Base-by-base conservation (phyloP, 2,329 filamentous ascomycete species). In the Metarhizium rileyi region DNA sequence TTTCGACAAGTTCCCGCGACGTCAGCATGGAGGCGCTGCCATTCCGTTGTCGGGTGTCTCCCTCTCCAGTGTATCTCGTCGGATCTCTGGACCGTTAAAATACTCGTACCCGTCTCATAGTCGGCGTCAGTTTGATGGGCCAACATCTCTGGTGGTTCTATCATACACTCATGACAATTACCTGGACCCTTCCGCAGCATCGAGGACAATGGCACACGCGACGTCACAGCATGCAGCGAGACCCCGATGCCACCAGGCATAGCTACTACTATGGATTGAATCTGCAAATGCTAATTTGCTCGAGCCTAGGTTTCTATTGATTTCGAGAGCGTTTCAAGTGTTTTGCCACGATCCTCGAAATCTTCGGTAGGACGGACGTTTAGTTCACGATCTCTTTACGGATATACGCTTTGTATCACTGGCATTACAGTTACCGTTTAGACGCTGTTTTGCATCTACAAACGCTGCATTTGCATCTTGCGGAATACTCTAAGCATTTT, bases 271-370 rank as follows among this genome's bases (percentile, higher is more conserved):
- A 8, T 42, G 20, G n/a, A 2, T 25, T 23, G 3, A 3, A 42
- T 25, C 12, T 20, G n/a, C 7, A 25, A 42, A 44, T 50, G 49
- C 62, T 67, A 55, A 66, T 53, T 25, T n/a, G n/a, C 23, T 14
- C 35, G n/a, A 16, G 23, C 47, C 68, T 27, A 50, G 49, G 66
- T 66, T 69, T 68, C 61, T 65, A 60, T 64, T 69, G 59, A 64
- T 68, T 68, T 68, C 61, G 57, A 64, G 61, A 68, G 66, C 63
- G 62, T 64, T 65, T 63, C 57, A 63, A 60, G 61, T 61, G 63
- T 61, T 61, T 62, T 62, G 64, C 62, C 63, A 67, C 64, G 61
- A 65, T 67, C 65, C 66, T 68, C 56, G 62, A 63, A 66, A 68
- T 68, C 59, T 55, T 58, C 61, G 64, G 62, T 66, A 66, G 62